A percentile compares a stretch with the other conserved stretches of the same genome.
Conservation (phyloP, 2,329 filamentous ascomycete species). For the Magnaporthiopsis rhizophila region DNA sequence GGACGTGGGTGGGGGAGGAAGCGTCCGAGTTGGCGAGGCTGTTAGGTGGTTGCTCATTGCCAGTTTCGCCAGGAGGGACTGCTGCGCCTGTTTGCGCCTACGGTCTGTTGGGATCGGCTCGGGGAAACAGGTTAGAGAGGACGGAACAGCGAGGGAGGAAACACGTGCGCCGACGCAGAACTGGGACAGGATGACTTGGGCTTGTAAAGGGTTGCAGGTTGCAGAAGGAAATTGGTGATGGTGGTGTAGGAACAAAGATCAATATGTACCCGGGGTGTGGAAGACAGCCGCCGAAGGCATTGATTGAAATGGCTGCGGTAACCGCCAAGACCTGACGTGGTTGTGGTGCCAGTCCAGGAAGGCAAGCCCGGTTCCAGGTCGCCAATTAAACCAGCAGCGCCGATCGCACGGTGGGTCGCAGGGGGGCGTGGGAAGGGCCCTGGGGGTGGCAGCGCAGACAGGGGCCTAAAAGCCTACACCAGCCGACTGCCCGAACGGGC, state of each 20-base stretch:
- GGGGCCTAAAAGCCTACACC: not conserved
- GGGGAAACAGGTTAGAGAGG: too few species aligned
- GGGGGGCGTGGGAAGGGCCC: too few species aligned
- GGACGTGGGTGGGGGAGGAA: conserved; percentile 16
- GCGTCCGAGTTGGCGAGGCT: conserved; percentile 22
- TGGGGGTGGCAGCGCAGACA: not conserved
- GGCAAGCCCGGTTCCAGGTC: not conserved
- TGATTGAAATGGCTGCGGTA: not conserved
- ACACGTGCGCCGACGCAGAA: not conserved
- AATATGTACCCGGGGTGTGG: not conserved
- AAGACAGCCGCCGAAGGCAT: conserved; percentile 6
- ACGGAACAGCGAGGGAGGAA: too few species aligned
- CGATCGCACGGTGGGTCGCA: not conserved
- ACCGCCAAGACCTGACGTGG: not conserved
- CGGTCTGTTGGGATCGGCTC: conserved; percentile 7
- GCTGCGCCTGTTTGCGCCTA: conserved; percentile 16
- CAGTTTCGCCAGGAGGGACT: conserved; percentile 20
- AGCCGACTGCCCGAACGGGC: too few species aligned
- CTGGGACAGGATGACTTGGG: not conserved
- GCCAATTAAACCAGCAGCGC: not conserved
- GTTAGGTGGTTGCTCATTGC: conserved; percentile 30
- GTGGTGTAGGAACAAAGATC: not conserved
- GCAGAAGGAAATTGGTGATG: not conserved
- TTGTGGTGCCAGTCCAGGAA: not conserved
- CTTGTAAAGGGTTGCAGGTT: not conserved